phyloP scores from a whole-genome alignment of 2,329 filamentous ascomycete genomes.

The Curvularia sp. region DNA sequence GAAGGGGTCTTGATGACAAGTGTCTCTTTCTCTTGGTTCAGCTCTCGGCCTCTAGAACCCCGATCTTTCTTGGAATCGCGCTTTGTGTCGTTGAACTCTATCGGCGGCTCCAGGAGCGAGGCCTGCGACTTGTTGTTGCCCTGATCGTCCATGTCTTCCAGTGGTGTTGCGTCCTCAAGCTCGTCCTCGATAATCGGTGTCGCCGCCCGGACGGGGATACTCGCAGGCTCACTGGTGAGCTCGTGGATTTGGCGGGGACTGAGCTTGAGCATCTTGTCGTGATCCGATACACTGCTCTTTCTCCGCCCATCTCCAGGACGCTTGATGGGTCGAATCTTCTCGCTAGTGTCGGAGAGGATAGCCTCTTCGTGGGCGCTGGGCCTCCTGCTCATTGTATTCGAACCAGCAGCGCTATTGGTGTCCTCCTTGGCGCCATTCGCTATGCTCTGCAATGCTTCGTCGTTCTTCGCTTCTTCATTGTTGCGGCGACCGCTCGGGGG shows the following conservation, averaged over 20 bases:
- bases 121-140: conserved; percentile 32
- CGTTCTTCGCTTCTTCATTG: conserved; percentile 19
- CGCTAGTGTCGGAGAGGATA: conserved; percentile 43
- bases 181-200: conserved; percentile 49
- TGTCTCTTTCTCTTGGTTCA: conserved; percentile 37
- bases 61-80: conserved; percentile 5
- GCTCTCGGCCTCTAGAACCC: conserved; percentile 20
- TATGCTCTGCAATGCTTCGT: conserved; percentile 19
- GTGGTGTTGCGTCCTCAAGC: conserved; percentile 31
- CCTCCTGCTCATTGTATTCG: conserved; percentile 26
- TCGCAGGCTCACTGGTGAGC: conserved; percentile 62
- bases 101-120: conserved; percentile 30
- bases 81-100: conserved; percentile 21
- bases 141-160: conserved; percentile 22
- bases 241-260: conserved; percentile 63
- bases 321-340: conserved; percentile 43
- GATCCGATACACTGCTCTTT: conserved; percentile 48
- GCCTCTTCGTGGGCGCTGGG: conserved; percentile 43
- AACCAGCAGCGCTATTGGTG: conserved; percentile 21
- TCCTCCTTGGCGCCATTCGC: conserved; percentile 20
- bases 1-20: conserved; percentile 42
- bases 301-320: conserved; percentile 46
- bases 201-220: conserved; percentile 59
- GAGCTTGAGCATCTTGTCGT: conserved; percentile 59
- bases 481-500: conserved; percentile 17